phyloP scores from a whole-genome alignment of 2,329 filamentous ascomycete species.

The Talaromyces amestolkiae region DNA sequence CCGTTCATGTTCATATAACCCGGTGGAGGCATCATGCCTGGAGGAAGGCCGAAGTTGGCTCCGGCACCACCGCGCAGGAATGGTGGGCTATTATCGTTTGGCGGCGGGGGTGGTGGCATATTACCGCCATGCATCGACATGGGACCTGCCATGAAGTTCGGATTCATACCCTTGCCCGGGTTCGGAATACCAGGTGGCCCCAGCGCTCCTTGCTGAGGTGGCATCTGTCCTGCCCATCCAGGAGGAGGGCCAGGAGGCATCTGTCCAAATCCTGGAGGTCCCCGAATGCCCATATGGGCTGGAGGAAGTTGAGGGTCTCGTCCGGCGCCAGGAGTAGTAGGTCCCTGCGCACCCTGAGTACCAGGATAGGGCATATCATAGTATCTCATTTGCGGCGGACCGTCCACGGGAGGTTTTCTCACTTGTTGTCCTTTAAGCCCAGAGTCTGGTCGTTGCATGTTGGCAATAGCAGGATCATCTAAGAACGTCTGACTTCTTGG shows the following conservation, averaged over 20 bases:
- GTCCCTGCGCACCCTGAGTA: constrained; percentile 25
- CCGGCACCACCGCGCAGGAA: constrained; percentile 36
- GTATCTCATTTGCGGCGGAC: constrained; percentile 36
- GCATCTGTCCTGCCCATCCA: constrained; percentile 38
- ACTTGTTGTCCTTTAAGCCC: constrained; percentile 34
- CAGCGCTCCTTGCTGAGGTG: constrained; percentile 37
- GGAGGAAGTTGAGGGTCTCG: constrained; percentile 8
- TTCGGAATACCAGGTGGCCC: constrained; percentile 41
- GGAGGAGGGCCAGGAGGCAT: constrained; percentile 33
- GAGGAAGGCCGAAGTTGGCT: constrained; percentile 36
- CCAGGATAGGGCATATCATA: constrained; percentile 33
- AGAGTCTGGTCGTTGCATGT: constrained; percentile 40
- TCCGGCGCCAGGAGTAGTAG: constrained; percentile 6
- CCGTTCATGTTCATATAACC: constrained; percentile 44
- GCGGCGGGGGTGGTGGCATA: constrained; percentile 24
- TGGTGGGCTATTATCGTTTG: constrained; percentile 37
- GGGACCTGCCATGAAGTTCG: constrained; percentile 36
- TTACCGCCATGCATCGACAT: constrained; percentile 35
- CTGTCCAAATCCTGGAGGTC: constrained; percentile 46
- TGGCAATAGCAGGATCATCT: constrained; percentile 45
- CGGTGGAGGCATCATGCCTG: constrained; percentile 47
- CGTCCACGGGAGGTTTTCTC: constrained; percentile 37
- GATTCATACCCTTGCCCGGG: constrained; percentile 38
- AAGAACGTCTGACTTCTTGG: constrained; percentile 41
- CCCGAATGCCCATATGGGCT: constrained; percentile 40